Base-by-base conservation (phyloP, 768 basidiomycete genomes). In the Pleurotus sapidus region DNA sequence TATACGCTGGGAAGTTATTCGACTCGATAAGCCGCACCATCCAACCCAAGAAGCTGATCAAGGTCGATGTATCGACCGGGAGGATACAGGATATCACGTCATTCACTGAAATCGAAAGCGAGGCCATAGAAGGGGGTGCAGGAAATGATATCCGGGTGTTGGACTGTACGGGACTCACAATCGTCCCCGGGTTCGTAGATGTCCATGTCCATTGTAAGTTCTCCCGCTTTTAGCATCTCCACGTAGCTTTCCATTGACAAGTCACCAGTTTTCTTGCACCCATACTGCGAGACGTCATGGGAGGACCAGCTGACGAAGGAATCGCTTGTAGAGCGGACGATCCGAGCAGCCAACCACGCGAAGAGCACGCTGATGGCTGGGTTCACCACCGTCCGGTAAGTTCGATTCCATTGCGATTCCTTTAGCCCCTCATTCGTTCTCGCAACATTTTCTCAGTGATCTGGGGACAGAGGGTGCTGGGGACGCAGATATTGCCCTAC, bases 401-500 rank as follows among this genome's bases (percentile, higher is more conserved):
- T 67, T n/a, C 24, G 47, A 39, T 46, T 50, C 40, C 58, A 45
- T 43, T 20, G 9, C 30, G 23, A 7, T 30, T 43, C 11, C 1
- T 43, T 18, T 9, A 18, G 20, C 14, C 27, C 7, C 34, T 43
- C 24, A 46, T 39, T 34, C 18, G 27, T 9, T 15, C n/a, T 45
- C n/a, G n/a, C n/a, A n/a, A n/a, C n/a, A n/a, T 3, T 45, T 15
- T 37, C 15, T 34, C 63, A 85, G 84, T 27, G 86, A 87, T 62
- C 72, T 88, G 5, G 86, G 86, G n/a, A 87, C 86, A 1, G 86
- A 88, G 65, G 86, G 84, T 2, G 84, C 84, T 1, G 77, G 70
- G 23, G 86, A 87, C 62, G 83, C 84, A 15, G 85, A 88, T 61
- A 69, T 86, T 11, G 72, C 77, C 0, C 70, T 88, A 38, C 75